Evolutionary conservation across 169 alveolate species (phyloP), one percentile per base, ranked within the genome.

Genomic region (Eimeria maxima): DNA sequence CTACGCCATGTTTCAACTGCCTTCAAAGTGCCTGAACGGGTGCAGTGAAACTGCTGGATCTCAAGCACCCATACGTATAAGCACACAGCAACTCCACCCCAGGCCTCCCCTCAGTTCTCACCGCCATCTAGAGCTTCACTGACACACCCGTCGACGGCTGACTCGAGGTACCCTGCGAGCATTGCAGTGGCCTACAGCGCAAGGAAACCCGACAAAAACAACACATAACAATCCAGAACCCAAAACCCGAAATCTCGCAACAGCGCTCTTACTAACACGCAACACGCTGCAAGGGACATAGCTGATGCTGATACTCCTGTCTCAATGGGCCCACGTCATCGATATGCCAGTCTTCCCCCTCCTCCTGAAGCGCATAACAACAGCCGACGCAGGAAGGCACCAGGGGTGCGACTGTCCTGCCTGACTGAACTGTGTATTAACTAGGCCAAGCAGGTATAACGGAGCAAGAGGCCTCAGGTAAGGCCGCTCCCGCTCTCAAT

Each of bases 91-190:
- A 5, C 27, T 5, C 33, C 74, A 65, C 8, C 16, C 74, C 6
- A 44, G 16, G 16, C 33, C 42, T 65, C 74, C 7, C 42, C 42
- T 38, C n/a, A 29, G 55, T 13, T 33, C 84, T 16, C 27, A 73
- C 84, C 84, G 3, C 10, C 8, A 10, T 73, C 84, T 8, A 14
- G 84, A 33, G 84, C 55, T 33, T 73, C 84, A 33, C 53, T 14
- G 29, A 73, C 24, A 16, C 57, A 73, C 24, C 84, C 84, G 84
- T 73, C 1, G 13, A 73, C 53, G n/a, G 84, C 84, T 18, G 84
- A 50, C 55, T 73, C 84, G 8, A 73, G 84, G 84, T 73, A 73
- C 10, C 47, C 27, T 33, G 84, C 84, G 16, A 42, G 57, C 7
- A 73, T 7, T 29, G 33, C 84, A 50, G 53, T 27, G 16, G 84